Conservation (phyloP, 495 filamentous ascomycete species). For the Pyrenula aspistea region DNA sequence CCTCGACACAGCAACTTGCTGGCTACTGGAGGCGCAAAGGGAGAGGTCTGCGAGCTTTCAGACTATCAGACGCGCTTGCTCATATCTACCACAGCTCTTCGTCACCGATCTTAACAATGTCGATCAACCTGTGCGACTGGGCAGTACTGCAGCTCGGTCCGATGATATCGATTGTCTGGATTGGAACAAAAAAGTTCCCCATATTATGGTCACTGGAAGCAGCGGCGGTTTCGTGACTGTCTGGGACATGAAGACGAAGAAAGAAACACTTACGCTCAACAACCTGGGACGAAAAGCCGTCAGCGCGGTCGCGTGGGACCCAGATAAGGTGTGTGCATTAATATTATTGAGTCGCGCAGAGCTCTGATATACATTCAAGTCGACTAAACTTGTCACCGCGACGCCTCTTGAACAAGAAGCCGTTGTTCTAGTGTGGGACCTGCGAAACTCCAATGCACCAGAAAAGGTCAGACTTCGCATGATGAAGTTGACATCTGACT, state of each 20-base stretch:
- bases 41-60: constrained; percentile 44
- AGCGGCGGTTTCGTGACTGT: constrained; percentile 93
- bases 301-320: constrained; percentile 94
- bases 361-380: constrained; percentile 20
- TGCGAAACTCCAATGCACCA: constrained; percentile 90
- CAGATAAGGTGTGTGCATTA: constrained; percentile 45
- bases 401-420: constrained; percentile 87
- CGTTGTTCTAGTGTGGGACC: constrained; percentile 83
- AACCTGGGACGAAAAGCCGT: constrained; percentile 86
- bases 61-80: neutral
- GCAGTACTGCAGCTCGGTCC: constrained; percentile 72
- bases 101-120: constrained; percentile 89
- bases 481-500: too few species aligned
- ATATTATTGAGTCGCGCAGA: neutral
- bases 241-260: constrained; percentile 96
- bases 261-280: constrained; percentile 89
- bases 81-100: constrained; percentile 43
- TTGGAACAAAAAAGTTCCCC: constrained; percentile 96
- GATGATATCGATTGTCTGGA: constrained; percentile 93
- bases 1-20: constrained; percentile 83
- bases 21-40: constrained; percentile 85
- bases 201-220: constrained; percentile 91
- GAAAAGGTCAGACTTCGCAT: constrained; percentile 44
- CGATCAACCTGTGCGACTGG: constrained; percentile 75
- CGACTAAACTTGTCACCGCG: constrained; percentile 85